Percentiles rank a stretch among this genome's conserved stretches.
phyloP scores from a whole-genome alignment of 768 basidiomycete genomes.

The Mycena maculata region DNA sequence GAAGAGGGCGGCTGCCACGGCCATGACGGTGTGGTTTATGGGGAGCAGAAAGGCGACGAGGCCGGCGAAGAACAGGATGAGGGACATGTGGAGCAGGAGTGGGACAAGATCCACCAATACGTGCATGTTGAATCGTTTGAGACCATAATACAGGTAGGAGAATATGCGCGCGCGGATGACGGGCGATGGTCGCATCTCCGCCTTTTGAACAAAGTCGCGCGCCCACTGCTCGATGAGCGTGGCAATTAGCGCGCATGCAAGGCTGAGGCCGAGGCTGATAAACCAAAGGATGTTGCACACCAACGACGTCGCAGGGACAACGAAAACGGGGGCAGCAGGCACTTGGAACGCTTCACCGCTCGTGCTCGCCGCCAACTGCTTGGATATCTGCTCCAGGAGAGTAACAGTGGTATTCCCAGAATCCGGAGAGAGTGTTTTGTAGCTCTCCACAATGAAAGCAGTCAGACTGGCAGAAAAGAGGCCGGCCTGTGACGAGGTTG shows the following conservation, averaged over 20 bases:
- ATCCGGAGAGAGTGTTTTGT: conserved; percentile 1
- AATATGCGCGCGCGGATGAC: neutral
- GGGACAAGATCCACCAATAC: neutral
- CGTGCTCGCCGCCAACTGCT: neutral
- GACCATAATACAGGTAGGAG: conserved; percentile 6
- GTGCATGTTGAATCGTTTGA: conserved; percentile 7
- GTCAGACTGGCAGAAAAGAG: conserved; percentile 18
- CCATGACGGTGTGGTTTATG: neutral
- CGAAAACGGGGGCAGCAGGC: neutral
- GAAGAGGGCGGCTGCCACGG: neutral
- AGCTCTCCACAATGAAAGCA: conserved; percentile 17
- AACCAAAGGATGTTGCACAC: conserved; percentile 14
- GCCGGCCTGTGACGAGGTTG: neutral
- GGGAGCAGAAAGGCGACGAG: conserved; percentile 11
- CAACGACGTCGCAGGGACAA: neutral
- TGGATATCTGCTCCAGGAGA: neutral
- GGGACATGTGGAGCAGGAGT: conserved; percentile 6
- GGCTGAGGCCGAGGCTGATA: conserved; percentile 10
- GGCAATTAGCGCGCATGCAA: conserved; percentile 6
- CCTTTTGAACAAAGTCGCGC: neutral
- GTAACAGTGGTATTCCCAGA: neutral
- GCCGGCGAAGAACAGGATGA: conserved; percentile 15
- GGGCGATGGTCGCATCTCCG: neutral
- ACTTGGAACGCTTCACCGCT: neutral
- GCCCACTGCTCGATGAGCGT: neutral